Evolutionary conservation across 192 early-diverging fungal species (phyloP).

Genomic region (Lobosporangium transversale): DNA sequence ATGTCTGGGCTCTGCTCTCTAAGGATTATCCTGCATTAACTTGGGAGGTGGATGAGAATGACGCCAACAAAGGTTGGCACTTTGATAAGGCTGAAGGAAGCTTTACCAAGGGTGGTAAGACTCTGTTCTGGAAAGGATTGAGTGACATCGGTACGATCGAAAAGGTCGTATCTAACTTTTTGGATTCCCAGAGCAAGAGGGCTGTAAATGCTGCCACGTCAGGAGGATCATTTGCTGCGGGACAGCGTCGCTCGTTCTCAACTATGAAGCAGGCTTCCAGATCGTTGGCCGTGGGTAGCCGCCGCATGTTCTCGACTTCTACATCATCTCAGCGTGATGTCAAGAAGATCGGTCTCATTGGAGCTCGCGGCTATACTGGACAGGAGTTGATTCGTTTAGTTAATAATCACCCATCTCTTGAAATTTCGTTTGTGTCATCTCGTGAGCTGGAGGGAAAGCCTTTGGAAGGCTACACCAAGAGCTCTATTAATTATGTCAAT

Average conservation of each 20-base stretch:
- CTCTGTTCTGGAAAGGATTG: constrained; percentile 95
- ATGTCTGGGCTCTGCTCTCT: constrained; percentile 89
- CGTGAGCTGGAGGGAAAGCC: constrained; percentile 93
- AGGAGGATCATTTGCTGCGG: constrained; percentile 12
- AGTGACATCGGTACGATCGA: constrained; percentile 83
- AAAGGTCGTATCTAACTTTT: constrained; percentile 69
- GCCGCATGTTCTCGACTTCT: constrained; percentile 70
- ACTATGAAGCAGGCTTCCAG: constrained; percentile 55
- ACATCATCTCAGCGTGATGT: constrained; percentile 35
- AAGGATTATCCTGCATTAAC: constrained; percentile 85
- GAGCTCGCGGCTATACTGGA: constrained; percentile 97
- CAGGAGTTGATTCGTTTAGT: constrained; percentile 93
- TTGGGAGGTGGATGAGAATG: constrained; percentile 83
- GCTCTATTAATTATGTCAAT: constrained; percentile 79
- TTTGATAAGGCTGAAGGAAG: constrained; percentile 96
- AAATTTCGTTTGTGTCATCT: constrained; percentile 91
- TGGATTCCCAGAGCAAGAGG: constrained; percentile 45
- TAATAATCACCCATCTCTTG: constrained; percentile 84
- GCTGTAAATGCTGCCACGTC: constrained; percentile 29
- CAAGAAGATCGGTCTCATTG: constrained; percentile 88
- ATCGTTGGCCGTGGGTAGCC: constrained; percentile 49
- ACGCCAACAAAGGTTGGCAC: constrained; percentile 91
- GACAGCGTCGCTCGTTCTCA: constrained; percentile 69
- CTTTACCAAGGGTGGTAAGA: constrained; percentile 75
- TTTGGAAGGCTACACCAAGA: constrained; percentile 80